A percentile compares a stretch with the other conserved stretches of the same genome.
Conservation (phyloP, 371 early-diverging fungal species). For the Apophysomyces variabilis region DNA sequence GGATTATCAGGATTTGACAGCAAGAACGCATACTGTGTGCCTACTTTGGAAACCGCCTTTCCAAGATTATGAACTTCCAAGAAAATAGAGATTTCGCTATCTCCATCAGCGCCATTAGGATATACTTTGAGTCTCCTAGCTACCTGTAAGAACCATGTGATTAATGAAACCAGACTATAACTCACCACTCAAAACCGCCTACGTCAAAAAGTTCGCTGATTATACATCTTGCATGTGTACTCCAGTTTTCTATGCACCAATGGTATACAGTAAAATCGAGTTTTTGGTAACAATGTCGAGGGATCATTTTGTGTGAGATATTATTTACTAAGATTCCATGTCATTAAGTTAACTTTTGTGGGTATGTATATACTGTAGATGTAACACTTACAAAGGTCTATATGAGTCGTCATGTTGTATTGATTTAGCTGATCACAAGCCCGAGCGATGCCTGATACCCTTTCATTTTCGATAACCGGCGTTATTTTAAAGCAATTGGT, state of each 20-base stretch:
- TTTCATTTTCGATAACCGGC: too few species aligned
- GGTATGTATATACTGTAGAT: too few species aligned
- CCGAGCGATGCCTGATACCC: too few species aligned
- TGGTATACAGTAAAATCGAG: not conserved
- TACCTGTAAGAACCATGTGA: not conserved
- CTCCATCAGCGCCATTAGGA: not conserved
- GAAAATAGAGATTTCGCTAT: not conserved
- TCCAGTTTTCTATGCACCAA: not conserved
- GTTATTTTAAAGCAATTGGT: too few species aligned
- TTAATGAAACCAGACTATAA: not conserved
- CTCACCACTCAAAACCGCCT: not conserved
- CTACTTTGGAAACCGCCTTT: not conserved
- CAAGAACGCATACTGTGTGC: not conserved
- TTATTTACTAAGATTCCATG: not conserved
- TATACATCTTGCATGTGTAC: not conserved
- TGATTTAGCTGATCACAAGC: too few species aligned
- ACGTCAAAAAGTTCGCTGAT: not conserved
- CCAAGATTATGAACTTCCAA: not conserved
- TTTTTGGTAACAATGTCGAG: not conserved
- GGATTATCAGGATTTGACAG: not conserved
- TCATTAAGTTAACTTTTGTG: too few species aligned
- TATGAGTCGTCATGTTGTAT: too few species aligned
- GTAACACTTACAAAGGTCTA: too few species aligned
- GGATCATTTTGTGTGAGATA: not conserved
- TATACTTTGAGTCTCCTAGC: not conserved